A percentile compares a stretch with the other conserved stretches of the same genome.
Conservation (phyloP, 805 yeast species). For the Lachancea sp. region DNA sequence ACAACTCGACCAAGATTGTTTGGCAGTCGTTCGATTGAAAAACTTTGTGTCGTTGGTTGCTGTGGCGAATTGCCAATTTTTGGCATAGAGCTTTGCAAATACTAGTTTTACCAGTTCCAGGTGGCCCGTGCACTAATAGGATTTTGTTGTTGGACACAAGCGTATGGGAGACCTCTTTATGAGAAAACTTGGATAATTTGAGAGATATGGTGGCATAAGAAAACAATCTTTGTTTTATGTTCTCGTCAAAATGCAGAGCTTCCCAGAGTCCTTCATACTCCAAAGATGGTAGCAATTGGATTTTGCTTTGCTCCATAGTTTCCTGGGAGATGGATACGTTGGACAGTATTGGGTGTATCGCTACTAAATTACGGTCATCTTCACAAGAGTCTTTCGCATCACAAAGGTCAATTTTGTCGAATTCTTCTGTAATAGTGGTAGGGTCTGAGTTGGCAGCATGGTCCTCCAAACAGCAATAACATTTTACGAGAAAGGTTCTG, state of each 20-base stretch:
- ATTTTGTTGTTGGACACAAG: conserved; percentile 24
- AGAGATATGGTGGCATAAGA: conserved; percentile 32
- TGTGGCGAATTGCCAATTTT: conserved; percentile 32
- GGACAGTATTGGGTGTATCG: conserved; percentile 6
- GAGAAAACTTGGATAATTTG: conserved; percentile 15
- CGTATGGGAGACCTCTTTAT: conserved; percentile 6
- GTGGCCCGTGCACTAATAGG: conserved; percentile 38
- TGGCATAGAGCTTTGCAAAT: conserved; percentile 38
- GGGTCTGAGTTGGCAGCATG: conserved; percentile 4
- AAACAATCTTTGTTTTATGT: conserved; percentile 30
- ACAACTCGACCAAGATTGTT: conserved; percentile 37
- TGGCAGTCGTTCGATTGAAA: conserved; percentile 8
- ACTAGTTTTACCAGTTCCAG: conserved; percentile 44
- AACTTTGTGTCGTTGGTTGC: not conserved
- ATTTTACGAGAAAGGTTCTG: conserved; percentile 4
- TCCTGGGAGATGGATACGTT: conserved; percentile 17
- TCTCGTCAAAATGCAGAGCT: conserved; percentile 28
- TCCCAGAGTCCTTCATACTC: conserved; percentile 34
- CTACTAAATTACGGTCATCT: conserved; percentile 14
- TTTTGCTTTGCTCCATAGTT: conserved; percentile 14
- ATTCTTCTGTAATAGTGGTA: conserved; percentile 18
- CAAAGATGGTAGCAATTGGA: conserved; percentile 28
- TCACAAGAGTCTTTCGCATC: conserved; percentile 8
- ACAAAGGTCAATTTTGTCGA: conserved; percentile 29
- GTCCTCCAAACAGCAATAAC: conserved; percentile 15